Percentiles rank a stretch among this genome's conserved stretches.
phyloP scores from a whole-genome alignment of 2,329 filamentous ascomycete genomes.

The Aspergillus caelatus region DNA sequence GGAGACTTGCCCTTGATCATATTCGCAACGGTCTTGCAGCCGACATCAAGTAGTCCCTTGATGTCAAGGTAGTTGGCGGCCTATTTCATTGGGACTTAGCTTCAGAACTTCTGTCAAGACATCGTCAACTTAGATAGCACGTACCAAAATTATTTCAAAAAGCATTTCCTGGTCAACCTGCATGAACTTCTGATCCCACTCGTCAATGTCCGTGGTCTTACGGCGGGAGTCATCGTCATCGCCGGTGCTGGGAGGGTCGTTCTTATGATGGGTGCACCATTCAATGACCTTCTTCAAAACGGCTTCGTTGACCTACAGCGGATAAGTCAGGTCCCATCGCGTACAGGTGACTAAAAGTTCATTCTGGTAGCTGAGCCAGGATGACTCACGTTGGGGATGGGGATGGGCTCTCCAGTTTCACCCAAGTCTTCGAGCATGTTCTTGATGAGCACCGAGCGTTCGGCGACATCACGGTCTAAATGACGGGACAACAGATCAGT shows the following conservation, averaged over 20 bases:
- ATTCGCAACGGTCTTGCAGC: slow-evolving; percentile 99
- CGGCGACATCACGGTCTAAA: slow-evolving; percentile 77
- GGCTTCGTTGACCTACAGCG: slow-evolving; percentile 76
- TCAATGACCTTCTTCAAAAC: slow-evolving; percentile 96
- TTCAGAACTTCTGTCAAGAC: background rate
- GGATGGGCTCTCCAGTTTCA: slow-evolving; percentile 61
- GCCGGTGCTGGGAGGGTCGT: slow-evolving; percentile 76
- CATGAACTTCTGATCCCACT: slow-evolving; percentile 99
- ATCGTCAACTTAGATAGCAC: slow-evolving; percentile 35
- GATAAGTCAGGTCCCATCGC: slow-evolving; percentile 4
- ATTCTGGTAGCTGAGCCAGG: background rate
- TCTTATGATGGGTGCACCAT: slow-evolving; percentile 95
- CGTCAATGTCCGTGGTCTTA: slow-evolving; percentile 98
- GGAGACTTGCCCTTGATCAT: slow-evolving; percentile 99
- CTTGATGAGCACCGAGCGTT: slow-evolving; percentile 94
- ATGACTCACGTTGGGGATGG: slow-evolving; percentile 65
- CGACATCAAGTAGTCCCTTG: slow-evolving; percentile 95
- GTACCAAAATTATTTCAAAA: slow-evolving; percentile 95
- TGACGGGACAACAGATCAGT: slow-evolving; percentile 36
- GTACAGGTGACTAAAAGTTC: background rate
- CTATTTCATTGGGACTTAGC: slow-evolving; percentile 46
- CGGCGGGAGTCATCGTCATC: slow-evolving; percentile 94
- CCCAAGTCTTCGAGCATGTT: slow-evolving; percentile 96
- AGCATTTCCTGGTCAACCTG: slow-evolving; percentile 99
- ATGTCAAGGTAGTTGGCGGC: slow-evolving; percentile 99